phyloP scores from a whole-genome alignment of 371 early-diverging fungal genomes.

The Globomyces sp. region DNA sequence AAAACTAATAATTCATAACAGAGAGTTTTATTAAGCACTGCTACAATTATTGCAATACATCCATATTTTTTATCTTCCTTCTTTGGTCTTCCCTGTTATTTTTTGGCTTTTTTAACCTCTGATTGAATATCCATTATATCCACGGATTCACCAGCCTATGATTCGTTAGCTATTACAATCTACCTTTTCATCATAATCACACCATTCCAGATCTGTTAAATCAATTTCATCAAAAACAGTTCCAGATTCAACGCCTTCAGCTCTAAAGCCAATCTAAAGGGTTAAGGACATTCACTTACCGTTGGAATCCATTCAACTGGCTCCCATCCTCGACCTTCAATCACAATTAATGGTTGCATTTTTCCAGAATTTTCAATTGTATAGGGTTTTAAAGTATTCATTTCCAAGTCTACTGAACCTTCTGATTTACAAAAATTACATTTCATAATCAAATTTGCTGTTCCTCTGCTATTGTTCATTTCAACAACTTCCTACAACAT shows the following conservation, averaged over 20 bases:
- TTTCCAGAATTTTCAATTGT: constrained; percentile 56
- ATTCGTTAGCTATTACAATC: too few relatives aligned
- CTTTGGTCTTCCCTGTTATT: neutral
- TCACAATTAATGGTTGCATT: constrained; percentile 61
- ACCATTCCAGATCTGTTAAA: constrained; percentile 81
- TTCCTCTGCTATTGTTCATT: constrained; percentile 53
- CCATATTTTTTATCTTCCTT: too few relatives aligned
- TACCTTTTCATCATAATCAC: constrained; percentile 81
- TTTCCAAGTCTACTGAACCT: constrained; percentile 54
- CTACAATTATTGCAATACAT: too few relatives aligned
- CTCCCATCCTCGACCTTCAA: constrained; percentile 88
- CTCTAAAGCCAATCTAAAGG: constrained; percentile 66
- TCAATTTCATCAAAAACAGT: constrained; percentile 78
- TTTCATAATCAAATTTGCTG: constrained; percentile 84
- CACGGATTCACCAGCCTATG: constrained; percentile 32
- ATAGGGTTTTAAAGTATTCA: constrained; percentile 62
- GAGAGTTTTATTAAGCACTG: too few relatives aligned
- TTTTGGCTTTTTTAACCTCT: constrained; percentile 4
- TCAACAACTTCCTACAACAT: constrained; percentile 14
- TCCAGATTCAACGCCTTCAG: constrained; percentile 69
- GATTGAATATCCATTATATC: constrained; percentile 46
- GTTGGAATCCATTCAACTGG: constrained; percentile 76
- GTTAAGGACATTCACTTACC: constrained; percentile 38
- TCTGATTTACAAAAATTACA: constrained; percentile 91
- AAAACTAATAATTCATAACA: too few relatives aligned